A percentile compares a stretch with the other conserved stretches of the same genome.
phyloP scores from a whole-genome alignment of 495 filamentous ascomycete genomes.

The Talaromyces liani region DNA sequence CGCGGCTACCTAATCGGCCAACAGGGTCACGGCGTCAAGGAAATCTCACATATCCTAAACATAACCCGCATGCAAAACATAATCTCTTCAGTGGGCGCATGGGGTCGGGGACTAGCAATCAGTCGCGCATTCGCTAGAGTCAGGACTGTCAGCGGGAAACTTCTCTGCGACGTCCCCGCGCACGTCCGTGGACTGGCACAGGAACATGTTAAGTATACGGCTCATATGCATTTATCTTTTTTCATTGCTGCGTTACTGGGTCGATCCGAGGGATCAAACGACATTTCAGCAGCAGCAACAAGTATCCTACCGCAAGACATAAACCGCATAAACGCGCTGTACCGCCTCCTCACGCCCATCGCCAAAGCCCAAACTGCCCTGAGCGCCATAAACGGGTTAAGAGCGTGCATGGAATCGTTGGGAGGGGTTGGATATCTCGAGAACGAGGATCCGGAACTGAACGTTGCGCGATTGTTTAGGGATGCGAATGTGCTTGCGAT shows the following conservation, averaged over 20 bases:
- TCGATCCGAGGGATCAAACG: constrained; percentile 36
- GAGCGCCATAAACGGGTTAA: constrained; percentile 44
- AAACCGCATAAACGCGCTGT: constrained; percentile 35
- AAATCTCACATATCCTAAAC: constrained; percentile 59
- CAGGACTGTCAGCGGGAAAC: constrained; percentile 37
- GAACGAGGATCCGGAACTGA: constrained; percentile 30
- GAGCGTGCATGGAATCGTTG: constrained; percentile 60
- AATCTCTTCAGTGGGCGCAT: constrained; percentile 46
- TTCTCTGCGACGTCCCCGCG: constrained; percentile 47
- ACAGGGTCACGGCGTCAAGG: constrained; percentile 55
- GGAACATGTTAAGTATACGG: constrained; percentile 45
- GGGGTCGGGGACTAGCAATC: constrained; percentile 55
- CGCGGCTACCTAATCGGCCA: constrained; percentile 58
- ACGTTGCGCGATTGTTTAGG: constrained; percentile 51
- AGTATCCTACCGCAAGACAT: constrained; percentile 20
- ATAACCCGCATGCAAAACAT: constrained; percentile 62
- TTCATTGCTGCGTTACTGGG: constrained; percentile 54
- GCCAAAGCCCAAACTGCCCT: constrained; percentile 58
- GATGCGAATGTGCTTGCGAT: constrained; percentile 57
- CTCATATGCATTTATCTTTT: constrained; percentile 50
- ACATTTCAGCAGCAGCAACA: constrained; percentile 3
- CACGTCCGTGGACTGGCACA: constrained; percentile 57
- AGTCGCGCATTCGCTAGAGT: constrained; percentile 51
- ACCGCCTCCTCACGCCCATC: constrained; percentile 58
- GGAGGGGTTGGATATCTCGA: constrained; percentile 74